A percentile compares a stretch with the other conserved stretches of the same genome.
phyloP scores from a whole-genome alignment of 768 basidiomycete species.

The Lactarius tabidus region DNA sequence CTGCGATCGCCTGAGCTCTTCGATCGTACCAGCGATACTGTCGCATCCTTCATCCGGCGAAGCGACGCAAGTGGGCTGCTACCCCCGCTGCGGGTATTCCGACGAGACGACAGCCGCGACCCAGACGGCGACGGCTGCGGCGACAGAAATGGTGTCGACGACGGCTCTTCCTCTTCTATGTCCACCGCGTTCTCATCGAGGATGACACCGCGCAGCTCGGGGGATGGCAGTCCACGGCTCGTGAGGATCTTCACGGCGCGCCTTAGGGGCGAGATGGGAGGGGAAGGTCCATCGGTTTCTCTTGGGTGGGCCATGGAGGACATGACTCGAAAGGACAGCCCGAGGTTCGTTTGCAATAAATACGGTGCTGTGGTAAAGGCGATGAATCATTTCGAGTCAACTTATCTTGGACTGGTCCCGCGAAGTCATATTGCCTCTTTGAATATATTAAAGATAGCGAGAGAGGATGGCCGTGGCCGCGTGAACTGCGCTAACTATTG shows the following conservation, averaged over 20 bases:
- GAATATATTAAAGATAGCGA: conserved; percentile 8
- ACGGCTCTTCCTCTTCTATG: conserved; percentile 14
- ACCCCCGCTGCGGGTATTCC: neutral
- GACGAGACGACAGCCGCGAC: neutral
- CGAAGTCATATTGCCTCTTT: neutral
- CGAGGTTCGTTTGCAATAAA: conserved; percentile 1
- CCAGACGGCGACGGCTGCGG: neutral
- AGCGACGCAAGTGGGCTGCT: conserved; percentile 9
- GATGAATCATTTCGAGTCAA: conserved; percentile 6
- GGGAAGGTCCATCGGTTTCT: neutral
- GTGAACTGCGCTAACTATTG: conserved; percentile 3
- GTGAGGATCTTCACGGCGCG: conserved; percentile 27
- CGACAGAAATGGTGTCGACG: neutral
- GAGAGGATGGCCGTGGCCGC: neutral
- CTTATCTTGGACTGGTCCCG: neutral
- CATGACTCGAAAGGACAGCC: neutral
- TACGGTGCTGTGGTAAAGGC: neutral
- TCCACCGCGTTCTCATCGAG: conserved; percentile 11
- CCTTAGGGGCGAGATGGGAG: conserved; percentile 18
- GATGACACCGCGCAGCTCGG: conserved; percentile 5
- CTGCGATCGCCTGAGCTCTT: conserved; percentile 10
- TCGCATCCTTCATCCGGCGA: neutral
- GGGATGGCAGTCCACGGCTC: conserved; percentile 21
- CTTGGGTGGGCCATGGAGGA: conserved; percentile 1
- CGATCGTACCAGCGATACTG: conserved; percentile 19